Conservation (phyloP, 1,139 yeast genomes). For the Candida dubliniensis region DNA sequence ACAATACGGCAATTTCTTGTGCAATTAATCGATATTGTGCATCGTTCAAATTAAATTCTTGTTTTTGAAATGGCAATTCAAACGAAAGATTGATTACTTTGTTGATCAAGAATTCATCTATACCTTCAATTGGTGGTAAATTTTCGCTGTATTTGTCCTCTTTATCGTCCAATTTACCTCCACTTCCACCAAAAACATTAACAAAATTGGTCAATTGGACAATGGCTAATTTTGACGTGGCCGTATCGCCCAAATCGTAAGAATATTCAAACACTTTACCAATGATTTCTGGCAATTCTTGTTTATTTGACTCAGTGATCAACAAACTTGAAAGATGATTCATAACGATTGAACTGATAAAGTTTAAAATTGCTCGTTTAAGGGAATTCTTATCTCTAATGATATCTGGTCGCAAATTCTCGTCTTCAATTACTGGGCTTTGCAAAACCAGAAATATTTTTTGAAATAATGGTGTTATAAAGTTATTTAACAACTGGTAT, state of each 20-base stretch:
- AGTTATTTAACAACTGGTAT: conserved; percentile 69
- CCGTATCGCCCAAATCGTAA: conserved; percentile 52
- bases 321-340: conserved; percentile 81
- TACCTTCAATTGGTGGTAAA: conserved; percentile 62
- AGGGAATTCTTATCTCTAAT: conserved; percentile 60
- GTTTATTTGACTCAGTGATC: conserved; percentile 64
- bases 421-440: conserved; percentile 19
- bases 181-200: conserved; percentile 58
- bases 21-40: conserved; percentile 77
- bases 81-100: conserved; percentile 69
- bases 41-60: conserved; percentile 65
- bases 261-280: conserved; percentile 67
- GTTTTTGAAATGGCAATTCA: conserved; percentile 76
- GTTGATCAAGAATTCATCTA: conserved; percentile 67
- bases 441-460: conserved; percentile 61
- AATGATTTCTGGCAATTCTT: conserved; percentile 61
- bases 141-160: conserved; percentile 55
- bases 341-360: conserved; percentile 66
- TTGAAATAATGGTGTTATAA: conserved; percentile 70
- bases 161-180: conserved; percentile 60
- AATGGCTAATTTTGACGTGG: conserved; percentile 68
- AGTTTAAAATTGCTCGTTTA: conserved; percentile 68
- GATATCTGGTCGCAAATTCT: conserved; percentile 44
- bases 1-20: conserved; percentile 69
- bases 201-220: conserved; percentile 69